Conservation (phyloP, 306 rosid genomes). For the Pueraria montana region DNA sequence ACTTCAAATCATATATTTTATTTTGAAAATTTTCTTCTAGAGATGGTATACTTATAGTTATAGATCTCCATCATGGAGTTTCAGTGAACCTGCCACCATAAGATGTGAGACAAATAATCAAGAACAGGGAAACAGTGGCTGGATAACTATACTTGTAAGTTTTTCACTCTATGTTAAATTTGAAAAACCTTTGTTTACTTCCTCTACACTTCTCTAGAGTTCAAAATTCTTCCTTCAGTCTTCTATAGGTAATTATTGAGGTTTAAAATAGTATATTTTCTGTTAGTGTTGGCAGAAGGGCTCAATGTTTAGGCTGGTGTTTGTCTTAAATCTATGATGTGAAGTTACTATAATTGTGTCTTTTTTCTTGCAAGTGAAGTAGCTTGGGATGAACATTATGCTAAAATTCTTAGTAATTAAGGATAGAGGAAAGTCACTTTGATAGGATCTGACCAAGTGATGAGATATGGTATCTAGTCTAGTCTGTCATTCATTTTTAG, state of each 20-base stretch:
- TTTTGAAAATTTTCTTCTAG: slow-evolving; percentile 22
- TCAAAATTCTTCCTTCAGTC: background rate
- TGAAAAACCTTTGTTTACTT: slow-evolving; percentile 2
- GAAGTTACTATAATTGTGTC: background rate
- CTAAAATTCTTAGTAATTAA: background rate
- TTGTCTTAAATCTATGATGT: background rate
- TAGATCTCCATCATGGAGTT: slow-evolving; percentile 47
- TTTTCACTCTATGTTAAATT: slow-evolving; percentile 19
- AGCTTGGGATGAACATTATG: background rate
- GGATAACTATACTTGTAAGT: slow-evolving; percentile 81
- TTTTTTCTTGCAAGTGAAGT: background rate
- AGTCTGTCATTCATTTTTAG: background rate
- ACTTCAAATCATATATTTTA: background rate
- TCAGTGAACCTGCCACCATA: slow-evolving; percentile 76
- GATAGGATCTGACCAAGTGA: background rate
- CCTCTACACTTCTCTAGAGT: background rate
- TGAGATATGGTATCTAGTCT: background rate
- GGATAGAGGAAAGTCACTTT: background rate
- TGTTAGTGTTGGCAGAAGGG: background rate
- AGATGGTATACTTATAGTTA: slow-evolving; percentile 9
- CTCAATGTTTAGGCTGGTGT: background rate
- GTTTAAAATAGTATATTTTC: background rate
- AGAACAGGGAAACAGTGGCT: slow-evolving; percentile 56
- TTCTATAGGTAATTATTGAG: background rate
- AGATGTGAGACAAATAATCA: slow-evolving; percentile 63